Base-by-base conservation (phyloP, 2,329 filamentous ascomycete species). In the Leptographium radiaticola region DNA sequence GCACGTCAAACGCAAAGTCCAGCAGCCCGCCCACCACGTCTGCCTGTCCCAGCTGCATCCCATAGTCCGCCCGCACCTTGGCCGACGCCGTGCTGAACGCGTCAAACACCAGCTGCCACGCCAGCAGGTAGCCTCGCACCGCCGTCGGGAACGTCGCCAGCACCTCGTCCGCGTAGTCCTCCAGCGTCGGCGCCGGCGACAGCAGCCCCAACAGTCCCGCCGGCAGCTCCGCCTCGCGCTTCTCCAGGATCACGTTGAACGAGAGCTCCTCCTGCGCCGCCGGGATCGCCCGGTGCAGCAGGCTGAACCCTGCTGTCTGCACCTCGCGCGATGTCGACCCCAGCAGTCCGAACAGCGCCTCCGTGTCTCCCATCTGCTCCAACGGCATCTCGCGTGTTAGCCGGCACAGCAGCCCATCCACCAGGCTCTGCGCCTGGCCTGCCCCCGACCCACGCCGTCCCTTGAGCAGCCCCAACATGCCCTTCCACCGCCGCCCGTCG, bases 61-160 rank as follows among this genome's bases (percentile, higher is more conserved):
- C 79, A 62, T 96, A 97, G 62, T 90, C 83, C 55, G 80, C 81
- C 60, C 89, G 86, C 16, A 97, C 81, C 61, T 89, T 88, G 66
- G 87, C 84, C 0, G 90, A 88, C 13, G 89, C 82, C 20, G 82
- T 80, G 18, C 75, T 73, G 64, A 91, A 94, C 46, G 91, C 84
- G 61, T 95, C 89, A 64, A 95, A 97, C 0, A 96, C 76, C 1
- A 97, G 74, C 58, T 87, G 80, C 93, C 93, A 98, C 12, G 88
- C 86, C 33, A 95, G 73, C 3, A 98, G 75, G 63, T 96, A 98
- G 11, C 84, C 81, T 52, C 89, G 81, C 49, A 95, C 73, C 0
- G 78, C 64, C 0, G 80, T 71, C 12, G 89, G 89, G 61, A 90
- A 86, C 16, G 79, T 73, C 6, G 82, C 75, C 25, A 89, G 80